Percentiles rank a stretch among this genome's conserved stretches.
phyloP scores from a whole-genome alignment of 805 yeast genomes.

The Phaffomyces thermotolerans region DNA sequence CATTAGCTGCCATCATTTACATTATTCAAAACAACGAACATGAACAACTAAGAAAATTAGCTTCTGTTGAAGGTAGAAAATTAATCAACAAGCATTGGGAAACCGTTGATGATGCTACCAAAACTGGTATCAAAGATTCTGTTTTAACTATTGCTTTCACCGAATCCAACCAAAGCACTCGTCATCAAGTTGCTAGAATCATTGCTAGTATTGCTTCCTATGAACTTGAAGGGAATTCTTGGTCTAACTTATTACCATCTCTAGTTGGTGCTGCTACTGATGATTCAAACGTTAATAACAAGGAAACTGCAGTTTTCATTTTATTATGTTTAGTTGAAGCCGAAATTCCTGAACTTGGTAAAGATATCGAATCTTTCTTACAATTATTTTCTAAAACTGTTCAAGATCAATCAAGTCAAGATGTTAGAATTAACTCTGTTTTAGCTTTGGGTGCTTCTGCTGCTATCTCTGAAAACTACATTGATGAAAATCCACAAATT shows the following conservation, averaged over 20 bases:
- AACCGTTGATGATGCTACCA: constrained; percentile 34
- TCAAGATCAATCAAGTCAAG: constrained; percentile 50
- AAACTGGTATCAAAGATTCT: constrained; percentile 57
- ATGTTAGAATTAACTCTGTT: constrained; percentile 76
- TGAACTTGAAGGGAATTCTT: constrained; percentile 60
- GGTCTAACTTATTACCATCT: constrained; percentile 73
- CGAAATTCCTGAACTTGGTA: constrained; percentile 48
- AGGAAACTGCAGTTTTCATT: constrained; percentile 81
- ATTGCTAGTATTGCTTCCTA: constrained; percentile 76
- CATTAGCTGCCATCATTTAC: constrained; percentile 78
- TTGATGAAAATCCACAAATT: constrained; percentile 38
- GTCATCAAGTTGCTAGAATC: constrained; percentile 87
- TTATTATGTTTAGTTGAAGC: constrained; percentile 73
- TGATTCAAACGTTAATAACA: constrained; percentile 39
- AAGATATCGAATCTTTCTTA: constrained; percentile 60
- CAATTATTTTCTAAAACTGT: constrained; percentile 64
- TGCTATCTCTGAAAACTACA: constrained; percentile 55
- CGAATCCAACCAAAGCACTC: constrained; percentile 56
- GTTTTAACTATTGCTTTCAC: constrained; percentile 62
- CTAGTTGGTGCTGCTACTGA: constrained; percentile 63
- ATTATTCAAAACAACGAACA: constrained; percentile 64
- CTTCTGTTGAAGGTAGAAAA: constrained; percentile 96
- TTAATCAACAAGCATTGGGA: constrained; percentile 68
- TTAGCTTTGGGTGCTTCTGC: constrained; percentile 68
- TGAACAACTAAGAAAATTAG: constrained; percentile 75